phyloP scores from a whole-genome alignment of 2,329 filamentous ascomycete genomes.

The Periconia macrospinosa region DNA sequence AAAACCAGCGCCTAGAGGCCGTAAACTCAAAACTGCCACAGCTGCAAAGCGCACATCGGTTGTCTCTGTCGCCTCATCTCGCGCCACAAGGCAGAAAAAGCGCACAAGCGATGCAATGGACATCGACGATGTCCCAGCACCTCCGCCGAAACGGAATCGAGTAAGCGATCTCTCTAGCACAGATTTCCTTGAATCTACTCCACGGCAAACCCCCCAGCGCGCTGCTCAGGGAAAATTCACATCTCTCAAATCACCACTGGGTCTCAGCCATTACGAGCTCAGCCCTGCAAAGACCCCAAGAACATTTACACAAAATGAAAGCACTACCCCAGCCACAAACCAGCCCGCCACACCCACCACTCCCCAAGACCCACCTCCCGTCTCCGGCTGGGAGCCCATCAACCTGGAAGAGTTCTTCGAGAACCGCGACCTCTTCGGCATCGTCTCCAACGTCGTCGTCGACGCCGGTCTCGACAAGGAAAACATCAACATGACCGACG shows the following conservation, averaged over 20 bases:
- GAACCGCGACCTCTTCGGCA: conserved; percentile 25
- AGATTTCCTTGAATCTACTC: conserved; percentile 1
- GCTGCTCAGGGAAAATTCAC: neutral
- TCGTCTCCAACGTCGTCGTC: conserved; percentile 31
- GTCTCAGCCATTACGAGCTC: neutral
- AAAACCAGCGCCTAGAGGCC: conserved; percentile 3
- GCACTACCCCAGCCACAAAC: neutral
- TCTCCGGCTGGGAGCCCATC: conserved; percentile 67
- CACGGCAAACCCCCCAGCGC: neutral
- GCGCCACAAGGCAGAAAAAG: conserved; percentile 18
- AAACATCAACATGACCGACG: conserved; percentile 17
- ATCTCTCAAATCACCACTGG: neutral
- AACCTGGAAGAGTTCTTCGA: conserved; percentile 74
- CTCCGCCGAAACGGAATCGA: conserved; percentile 6
- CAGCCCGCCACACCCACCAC: conserved; percentile 18
- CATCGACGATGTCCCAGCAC: neutral
- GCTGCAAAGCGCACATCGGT: conserved; percentile 5
- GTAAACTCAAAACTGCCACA: conserved; percentile 2
- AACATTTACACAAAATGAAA: neutral
- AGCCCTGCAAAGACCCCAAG: neutral
- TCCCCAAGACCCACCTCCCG: conserved; percentile 14
- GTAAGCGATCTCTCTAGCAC: conserved; percentile 11
- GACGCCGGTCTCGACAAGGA: conserved; percentile 38
- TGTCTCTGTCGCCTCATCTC: conserved; percentile 6
- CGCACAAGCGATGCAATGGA: conserved; percentile 21